Conservation (phyloP, 805 yeast genomes). For the Yarrowia sp. region DNA sequence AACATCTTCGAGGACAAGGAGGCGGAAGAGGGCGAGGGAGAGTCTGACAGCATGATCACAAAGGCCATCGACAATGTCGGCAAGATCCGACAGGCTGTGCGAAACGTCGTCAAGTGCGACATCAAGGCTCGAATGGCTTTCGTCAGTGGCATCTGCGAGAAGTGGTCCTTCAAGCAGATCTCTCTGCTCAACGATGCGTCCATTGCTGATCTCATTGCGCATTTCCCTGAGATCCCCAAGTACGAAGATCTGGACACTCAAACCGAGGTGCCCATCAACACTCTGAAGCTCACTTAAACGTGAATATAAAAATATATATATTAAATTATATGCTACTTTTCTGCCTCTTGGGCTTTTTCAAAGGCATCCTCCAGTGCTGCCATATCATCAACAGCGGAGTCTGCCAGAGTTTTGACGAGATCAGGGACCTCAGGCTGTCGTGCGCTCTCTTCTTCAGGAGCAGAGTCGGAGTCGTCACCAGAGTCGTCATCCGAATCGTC, state of each 20-base stretch:
- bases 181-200: slow-evolving; percentile 41
- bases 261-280: background rate
- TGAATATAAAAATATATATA: background rate
- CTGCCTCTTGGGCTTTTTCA: slow-evolving; percentile 1
- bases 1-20: slow-evolving; percentile 36
- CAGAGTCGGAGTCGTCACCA: background rate
- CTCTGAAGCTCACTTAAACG: background rate
- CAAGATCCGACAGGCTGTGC: slow-evolving; percentile 49
- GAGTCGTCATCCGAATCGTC: background rate
- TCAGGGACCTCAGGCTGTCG: background rate
- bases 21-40: slow-evolving; percentile 46
- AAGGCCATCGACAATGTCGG: slow-evolving; percentile 54
- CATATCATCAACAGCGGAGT: background rate
- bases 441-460: slow-evolving; percentile 13
- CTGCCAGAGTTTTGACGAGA: background rate
- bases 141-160: slow-evolving; percentile 65
- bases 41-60: slow-evolving; percentile 33
- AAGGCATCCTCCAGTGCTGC: background rate
- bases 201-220: slow-evolving; percentile 43
- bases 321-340: background rate
- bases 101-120: slow-evolving; percentile 48
- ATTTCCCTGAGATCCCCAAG: slow-evolving; percentile 30
- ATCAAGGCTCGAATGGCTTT: slow-evolving; percentile 68
- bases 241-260: background rate
- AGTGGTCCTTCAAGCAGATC: slow-evolving; percentile 58